Evolutionary conservation across 2,329 filamentous ascomycete species (phyloP), one percentile per base, ranked within the genome.

Genomic region (Tolypocladium album): DNA sequence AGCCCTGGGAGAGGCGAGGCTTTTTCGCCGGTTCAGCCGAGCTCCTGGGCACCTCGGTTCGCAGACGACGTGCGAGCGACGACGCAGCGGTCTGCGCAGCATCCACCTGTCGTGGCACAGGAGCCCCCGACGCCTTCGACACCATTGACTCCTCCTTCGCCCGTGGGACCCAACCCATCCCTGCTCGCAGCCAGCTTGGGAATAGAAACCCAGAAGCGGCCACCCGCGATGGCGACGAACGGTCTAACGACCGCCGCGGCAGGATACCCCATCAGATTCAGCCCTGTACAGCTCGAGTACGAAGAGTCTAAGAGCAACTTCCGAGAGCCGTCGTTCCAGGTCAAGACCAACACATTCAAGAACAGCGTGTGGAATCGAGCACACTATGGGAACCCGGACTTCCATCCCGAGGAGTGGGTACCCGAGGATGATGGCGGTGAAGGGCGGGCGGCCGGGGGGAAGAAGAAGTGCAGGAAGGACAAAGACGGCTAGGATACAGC

Each of bases 341-440:
- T 75, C 3, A 77, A 77, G 58, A 87, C 82, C 2, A 80, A 76
- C 57, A 83, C 82, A 1, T 88, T 88, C 67, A 85, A 85, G 67
- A 87, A 88, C 64, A 85, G 81, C 58, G 82, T 87, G 59, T 87
- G 83, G 72, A 88, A 88, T 66, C 80, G 80, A 55, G 85, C 85
- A 0, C 86, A 88, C 67, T 88, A 84, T 65, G 84, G 84, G 61
- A 88, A 88, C 64, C 82, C 83, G 2, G 77, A 78, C 52, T 78
- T 78, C 56, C 76, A 77, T 42, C 76, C 76, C 0, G 76, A 78
- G 60, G 74, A 77, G 62, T 78, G 75, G 73, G 71, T 67, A 42
- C 76, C 76, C 1, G 74, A 76, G 4, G 75, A 77, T 40, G 73
- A 77, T 31, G 64, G 67, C n/a, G 56, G 62, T 8, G 72, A 74